Percentiles rank a stretch among this genome's conserved stretches.
These are phyloP conservation scores for Lipomyces spencermartinsiae DNA, from an alignment of 805 yeast species.

Conservation along the genomic window DNA sequence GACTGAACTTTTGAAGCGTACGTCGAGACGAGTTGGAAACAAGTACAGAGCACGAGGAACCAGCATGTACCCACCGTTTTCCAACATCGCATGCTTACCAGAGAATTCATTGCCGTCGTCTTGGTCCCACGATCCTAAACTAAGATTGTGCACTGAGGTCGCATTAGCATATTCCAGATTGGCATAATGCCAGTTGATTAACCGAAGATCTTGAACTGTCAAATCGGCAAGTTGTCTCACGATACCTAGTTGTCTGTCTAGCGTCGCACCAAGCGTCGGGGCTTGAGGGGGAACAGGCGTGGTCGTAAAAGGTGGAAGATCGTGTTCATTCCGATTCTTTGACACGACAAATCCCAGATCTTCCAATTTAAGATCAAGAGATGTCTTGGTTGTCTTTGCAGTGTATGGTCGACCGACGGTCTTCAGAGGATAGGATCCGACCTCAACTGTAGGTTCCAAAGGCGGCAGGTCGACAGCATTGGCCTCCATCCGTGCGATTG, in stretches of 20 bases:
- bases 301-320: conserved; percentile 39
- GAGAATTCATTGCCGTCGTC: conserved; percentile 51
- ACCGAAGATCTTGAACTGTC: conserved; percentile 46
- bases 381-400: conserved; percentile 11
- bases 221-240: conserved; percentile 45
- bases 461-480: conserved; percentile 45
- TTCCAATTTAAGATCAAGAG: conserved; percentile 27
- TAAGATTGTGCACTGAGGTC: conserved; percentile 45
- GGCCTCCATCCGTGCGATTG: conserved; percentile 50
- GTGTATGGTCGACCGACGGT: conserved; percentile 13
- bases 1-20: conserved; percentile 49
- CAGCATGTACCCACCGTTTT: conserved; percentile 47
- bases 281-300: conserved; percentile 47
- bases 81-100: conserved; percentile 50
- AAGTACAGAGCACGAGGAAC: conserved; percentile 49
- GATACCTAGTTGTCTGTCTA: conserved; percentile 46
- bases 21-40: conserved; percentile 49
- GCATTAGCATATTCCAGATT: conserved; percentile 51
- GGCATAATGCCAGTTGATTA: conserved; percentile 51
- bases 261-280: conserved; percentile 49
- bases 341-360: conserved; percentile 33
- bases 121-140: conserved; percentile 51
- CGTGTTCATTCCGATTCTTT: not conserved
- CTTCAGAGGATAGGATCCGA: conserved; percentile 10
- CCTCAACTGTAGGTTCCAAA: conserved; percentile 36